Base-by-base conservation (phyloP, 1,284 basidiomycete genomes). In the Cystobasidium sp. region DNA sequence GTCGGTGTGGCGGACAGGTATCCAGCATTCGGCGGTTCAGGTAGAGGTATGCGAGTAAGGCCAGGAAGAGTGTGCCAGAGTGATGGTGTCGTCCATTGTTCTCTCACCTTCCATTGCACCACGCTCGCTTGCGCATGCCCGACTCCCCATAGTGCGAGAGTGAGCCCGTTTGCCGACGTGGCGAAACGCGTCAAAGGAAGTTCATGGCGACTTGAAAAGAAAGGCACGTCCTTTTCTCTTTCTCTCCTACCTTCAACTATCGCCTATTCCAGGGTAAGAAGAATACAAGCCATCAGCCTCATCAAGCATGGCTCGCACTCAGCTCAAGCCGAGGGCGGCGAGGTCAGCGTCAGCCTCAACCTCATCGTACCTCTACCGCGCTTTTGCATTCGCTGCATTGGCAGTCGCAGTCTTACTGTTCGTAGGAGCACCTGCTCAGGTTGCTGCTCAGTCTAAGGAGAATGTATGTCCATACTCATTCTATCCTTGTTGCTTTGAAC, bases 401-500 rank as follows among this genome's bases (percentile, higher is more conserved):
- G 43, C 59, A n/a, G 53, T 66, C 8, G 62, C 65, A 14, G 64
- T 24, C 10, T 20, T 64, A 44, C 51, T 73, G 22, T 56, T 74
- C 65, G 4, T 68, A 18, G 62, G 47, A 10, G 63, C 55, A 14
- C 63, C 71, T 59, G 14, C 56, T 14, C 18, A 7, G 6, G 55
- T 61, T 2, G 53, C 56, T 41, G 72, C 72, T 20, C 64, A 74
- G 55, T 49, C 59, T 9, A 74, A 74, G 65, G 72, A 74, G 49
- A 63, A 74, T 58, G 72, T 74, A 39, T n/a, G 22, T 22, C 5
- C 12, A 31, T 37, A 52, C 43, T 44, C 10, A 20, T 41, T 31
- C 8, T 24, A 6, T n/a, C 22, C n/a, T 5, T 24, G 18, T 64
- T 67, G 49, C 9, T 20, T 70, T 9, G 12, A 12, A 24, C 39